These are phyloP conservation scores for Rhizomucor pusillus DNA, from an alignment of 371 early-diverging fungal species.

Conservation along the genomic window DNA sequence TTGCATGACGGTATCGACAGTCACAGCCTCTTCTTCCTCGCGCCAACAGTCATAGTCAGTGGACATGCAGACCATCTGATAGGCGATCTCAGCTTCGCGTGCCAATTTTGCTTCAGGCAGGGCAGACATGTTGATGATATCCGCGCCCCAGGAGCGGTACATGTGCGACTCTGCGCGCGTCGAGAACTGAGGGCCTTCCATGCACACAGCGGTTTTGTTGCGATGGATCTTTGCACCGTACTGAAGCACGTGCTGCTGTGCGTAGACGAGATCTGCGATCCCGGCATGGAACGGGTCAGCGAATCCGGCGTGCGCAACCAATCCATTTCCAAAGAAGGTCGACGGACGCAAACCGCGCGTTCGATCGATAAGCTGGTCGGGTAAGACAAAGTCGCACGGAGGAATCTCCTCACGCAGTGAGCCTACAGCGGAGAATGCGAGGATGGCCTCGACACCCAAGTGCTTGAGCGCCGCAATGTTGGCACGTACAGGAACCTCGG, in stretches of 20 bases:
- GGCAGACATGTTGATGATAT: constrained; percentile 96
- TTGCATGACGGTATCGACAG: constrained; percentile 89
- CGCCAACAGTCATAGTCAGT: constrained; percentile 99
- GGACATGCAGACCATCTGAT: constrained; percentile 98
- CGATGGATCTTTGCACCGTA: constrained; percentile 61
- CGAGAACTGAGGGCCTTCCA: constrained; percentile 98
- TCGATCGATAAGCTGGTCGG: constrained; percentile 93
- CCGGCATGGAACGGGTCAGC: constrained; percentile 92
- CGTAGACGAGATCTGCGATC: constrained; percentile 71
- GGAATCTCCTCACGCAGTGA: constrained; percentile 91
- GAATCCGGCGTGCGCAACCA: constrained; percentile 88
- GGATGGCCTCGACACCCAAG: constrained; percentile 87
- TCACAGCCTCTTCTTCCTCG: constrained; percentile 83
- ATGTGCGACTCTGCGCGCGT: constrained; percentile 96
- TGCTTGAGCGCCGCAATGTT: constrained; percentile 97
- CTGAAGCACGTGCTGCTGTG: constrained; percentile 46
- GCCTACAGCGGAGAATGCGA: constrained; percentile 94
- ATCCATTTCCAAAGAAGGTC: constrained; percentile 91
- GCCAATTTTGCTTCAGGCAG: constrained; percentile 97
- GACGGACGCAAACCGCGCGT: constrained; percentile 87
- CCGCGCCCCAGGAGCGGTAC: constrained; percentile 92
- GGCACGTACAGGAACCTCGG: constrained; percentile 92
- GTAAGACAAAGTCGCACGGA: constrained; percentile 93
- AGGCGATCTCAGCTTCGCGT: constrained; percentile 96
- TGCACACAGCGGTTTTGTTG: constrained; percentile 88